Conservation (phyloP, 192 early-diverging fungal species). For the Phycomyces blakesleeanus region DNA sequence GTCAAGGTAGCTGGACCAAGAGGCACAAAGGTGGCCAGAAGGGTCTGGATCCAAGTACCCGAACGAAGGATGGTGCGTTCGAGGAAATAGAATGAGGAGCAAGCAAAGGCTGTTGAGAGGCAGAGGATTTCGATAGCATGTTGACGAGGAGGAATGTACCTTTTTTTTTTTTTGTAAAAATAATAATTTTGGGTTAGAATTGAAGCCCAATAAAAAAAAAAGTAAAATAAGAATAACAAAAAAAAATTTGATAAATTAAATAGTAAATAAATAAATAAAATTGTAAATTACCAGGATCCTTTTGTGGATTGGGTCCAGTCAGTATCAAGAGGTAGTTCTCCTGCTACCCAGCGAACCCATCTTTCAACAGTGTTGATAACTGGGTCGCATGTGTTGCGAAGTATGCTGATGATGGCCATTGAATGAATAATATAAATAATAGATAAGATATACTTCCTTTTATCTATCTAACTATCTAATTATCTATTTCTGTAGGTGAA, state of each 20-base stretch:
- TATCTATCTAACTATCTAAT: background rate
- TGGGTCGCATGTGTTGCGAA: background rate
- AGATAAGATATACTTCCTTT: background rate
- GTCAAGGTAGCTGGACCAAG: conserved; percentile 30
- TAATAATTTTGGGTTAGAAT: background rate
- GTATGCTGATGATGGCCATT: background rate
- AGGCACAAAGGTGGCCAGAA: conserved; percentile 24
- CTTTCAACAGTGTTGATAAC: background rate
- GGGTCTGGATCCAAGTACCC: conserved; percentile 7
- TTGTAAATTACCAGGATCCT: conserved; percentile 43
- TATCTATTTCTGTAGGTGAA: background rate
- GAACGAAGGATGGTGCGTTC: conserved; percentile 12
- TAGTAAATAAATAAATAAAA: background rate
- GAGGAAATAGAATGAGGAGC: conserved; percentile 34
- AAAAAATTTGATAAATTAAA: too few relatives aligned
- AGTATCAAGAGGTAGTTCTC: conserved; percentile 43
- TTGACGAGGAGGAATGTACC: conserved; percentile 50
- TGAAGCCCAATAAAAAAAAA: too few relatives aligned
- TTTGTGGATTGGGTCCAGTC: conserved; percentile 44
- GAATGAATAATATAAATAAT: background rate
- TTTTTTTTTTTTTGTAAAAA: too few relatives aligned
- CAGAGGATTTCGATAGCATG: conserved; percentile 45
- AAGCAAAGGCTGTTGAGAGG: conserved; percentile 35
- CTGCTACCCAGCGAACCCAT: conserved; percentile 5
- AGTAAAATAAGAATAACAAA: too few relatives aligned